These are phyloP conservation scores for Pestalotiopsis sp. DNA, from an alignment of 2,329 filamentous ascomycete species.

Conservation along the genomic window DNA sequence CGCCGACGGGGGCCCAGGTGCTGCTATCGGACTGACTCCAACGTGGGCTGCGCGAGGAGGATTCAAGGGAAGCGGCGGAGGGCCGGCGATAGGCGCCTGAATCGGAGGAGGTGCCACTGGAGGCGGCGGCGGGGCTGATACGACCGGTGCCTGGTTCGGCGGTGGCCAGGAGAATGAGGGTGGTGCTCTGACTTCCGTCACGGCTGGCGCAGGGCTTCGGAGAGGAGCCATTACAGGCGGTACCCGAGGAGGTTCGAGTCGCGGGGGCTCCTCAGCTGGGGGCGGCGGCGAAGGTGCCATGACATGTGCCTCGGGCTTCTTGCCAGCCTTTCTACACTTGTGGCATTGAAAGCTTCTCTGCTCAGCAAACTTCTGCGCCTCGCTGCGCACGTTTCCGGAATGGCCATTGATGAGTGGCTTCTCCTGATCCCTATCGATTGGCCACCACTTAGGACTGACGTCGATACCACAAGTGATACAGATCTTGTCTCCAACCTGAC, in stretches of 20 bases:
- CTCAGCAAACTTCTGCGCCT: slow-evolving; percentile 61
- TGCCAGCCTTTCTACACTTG: slow-evolving; percentile 66
- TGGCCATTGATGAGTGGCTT: slow-evolving; percentile 56
- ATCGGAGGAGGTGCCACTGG: slow-evolving; percentile 25
- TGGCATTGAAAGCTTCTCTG: slow-evolving; percentile 73
- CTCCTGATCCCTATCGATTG: slow-evolving; percentile 55
- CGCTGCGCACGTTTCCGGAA: slow-evolving; percentile 52
- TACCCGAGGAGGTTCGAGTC: slow-evolving; percentile 28
- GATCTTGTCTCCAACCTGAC: slow-evolving; percentile 52
- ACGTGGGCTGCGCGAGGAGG: slow-evolving; percentile 21
- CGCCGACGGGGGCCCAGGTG: slow-evolving; percentile 36
- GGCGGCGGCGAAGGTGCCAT: slow-evolving; percentile 27
- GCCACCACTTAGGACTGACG: slow-evolving; percentile 76
- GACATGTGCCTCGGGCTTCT: slow-evolving; percentile 42
- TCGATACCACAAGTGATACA: slow-evolving; percentile 71
- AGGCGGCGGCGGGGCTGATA: slow-evolving; percentile 18
- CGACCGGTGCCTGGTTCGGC: slow-evolving; percentile 19
- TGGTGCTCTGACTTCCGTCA: slow-evolving; percentile 20
- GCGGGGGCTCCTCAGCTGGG: slow-evolving; percentile 31
- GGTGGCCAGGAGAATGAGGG: slow-evolving; percentile 19
- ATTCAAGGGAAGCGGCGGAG: slow-evolving; percentile 28
- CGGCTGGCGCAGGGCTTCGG: slow-evolving; percentile 28
- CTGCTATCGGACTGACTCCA: slow-evolving; percentile 35
- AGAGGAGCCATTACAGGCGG: slow-evolving; percentile 26
- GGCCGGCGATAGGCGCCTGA: slow-evolving; percentile 26